These are phyloP conservation scores for Dioszegia aurantiaca DNA, from an alignment of 768 basidiomycete species.

Conservation along the genomic window DNA sequence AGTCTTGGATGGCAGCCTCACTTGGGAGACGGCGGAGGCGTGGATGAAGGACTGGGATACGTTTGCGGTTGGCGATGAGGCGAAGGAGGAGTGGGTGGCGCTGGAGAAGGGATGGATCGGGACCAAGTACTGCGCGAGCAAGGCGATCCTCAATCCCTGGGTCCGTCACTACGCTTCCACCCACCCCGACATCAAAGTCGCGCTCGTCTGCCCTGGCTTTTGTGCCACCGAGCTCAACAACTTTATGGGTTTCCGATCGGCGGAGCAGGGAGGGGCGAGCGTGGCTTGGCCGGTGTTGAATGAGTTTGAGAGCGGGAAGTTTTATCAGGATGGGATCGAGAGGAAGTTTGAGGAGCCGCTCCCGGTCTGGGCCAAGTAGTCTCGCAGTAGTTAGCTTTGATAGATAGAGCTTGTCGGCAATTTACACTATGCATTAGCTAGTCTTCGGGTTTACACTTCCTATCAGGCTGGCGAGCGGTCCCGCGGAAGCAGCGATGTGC, in stretches of 20 bases:
- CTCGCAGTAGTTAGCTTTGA: neutral
- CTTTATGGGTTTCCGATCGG: conserved; percentile 7
- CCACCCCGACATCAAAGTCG: conserved; percentile 9
- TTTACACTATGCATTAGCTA: too few relatives aligned
- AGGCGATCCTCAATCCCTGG: conserved; percentile 21
- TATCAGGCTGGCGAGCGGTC: too few relatives aligned
- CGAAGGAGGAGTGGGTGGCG: conserved; percentile 9
- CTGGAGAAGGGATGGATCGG: neutral
- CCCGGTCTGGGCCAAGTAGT: neutral
- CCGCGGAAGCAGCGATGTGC: too few relatives aligned
- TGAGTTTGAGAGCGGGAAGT: conserved; percentile 14
- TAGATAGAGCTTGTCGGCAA: too few relatives aligned
- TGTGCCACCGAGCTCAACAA: conserved; percentile 16
- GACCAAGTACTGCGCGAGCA: conserved; percentile 12
- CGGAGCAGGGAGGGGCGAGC: conserved; percentile 12
- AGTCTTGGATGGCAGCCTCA: conserved; percentile 1
- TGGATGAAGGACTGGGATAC: conserved; percentile 22
- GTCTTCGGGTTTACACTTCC: too few relatives aligned
- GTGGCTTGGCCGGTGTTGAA: conserved; percentile 20
- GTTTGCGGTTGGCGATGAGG: neutral
- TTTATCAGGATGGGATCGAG: conserved; percentile 19
- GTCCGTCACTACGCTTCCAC: neutral
- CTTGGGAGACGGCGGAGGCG: conserved; percentile 14
- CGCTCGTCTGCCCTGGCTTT: conserved; percentile 17
- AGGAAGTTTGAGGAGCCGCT: neutral